Conservation (phyloP, 176 grass and related monocot species). For the Oryza longistaminata region DNA sequence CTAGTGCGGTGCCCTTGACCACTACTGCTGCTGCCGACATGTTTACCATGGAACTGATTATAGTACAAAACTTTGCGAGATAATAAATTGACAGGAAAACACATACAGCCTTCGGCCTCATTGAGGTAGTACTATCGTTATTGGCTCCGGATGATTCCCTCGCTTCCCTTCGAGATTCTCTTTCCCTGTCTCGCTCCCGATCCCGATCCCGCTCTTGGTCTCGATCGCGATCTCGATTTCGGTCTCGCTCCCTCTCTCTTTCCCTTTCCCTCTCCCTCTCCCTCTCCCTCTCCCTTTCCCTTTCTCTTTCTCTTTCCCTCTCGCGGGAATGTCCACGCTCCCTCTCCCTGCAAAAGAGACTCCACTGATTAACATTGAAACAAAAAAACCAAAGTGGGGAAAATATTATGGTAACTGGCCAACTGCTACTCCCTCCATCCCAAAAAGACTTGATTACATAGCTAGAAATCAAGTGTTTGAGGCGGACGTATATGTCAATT, state of each 20-base stretch:
- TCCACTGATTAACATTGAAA: neutral
- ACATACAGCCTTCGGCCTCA: conserved; percentile 72
- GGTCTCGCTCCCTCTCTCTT: conserved; percentile 3
- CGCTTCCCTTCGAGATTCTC: conserved; percentile 52
- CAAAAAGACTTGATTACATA: no score
- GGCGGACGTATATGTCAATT: neutral
- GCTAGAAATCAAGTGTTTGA: no score
- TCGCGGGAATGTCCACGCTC: conserved; percentile 47
- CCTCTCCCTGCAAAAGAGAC: conserved; percentile 48
- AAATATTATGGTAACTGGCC: neutral
- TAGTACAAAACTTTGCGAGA: conserved; percentile 63
- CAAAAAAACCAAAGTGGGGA: neutral
- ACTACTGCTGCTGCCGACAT: conserved; percentile 14
- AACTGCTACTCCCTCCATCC: neutral
- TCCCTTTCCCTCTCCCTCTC: conserved; percentile 30
- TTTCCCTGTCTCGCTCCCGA: conserved; percentile 36
- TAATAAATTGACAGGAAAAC: conserved; percentile 57
- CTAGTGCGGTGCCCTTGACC: neutral
- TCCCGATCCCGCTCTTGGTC: conserved; percentile 40
- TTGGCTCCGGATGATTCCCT: conserved; percentile 45
- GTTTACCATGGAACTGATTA: conserved; percentile 39
- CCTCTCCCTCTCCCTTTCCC: conserved; percentile 18
- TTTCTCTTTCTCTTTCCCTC: conserved; percentile 42
- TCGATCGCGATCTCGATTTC: neutral
- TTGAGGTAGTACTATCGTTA: conserved; percentile 53